Evolutionary conservation across 306 rosid genomes (phyloP).

Genomic region (Lathyrus oleraceus): DNA sequence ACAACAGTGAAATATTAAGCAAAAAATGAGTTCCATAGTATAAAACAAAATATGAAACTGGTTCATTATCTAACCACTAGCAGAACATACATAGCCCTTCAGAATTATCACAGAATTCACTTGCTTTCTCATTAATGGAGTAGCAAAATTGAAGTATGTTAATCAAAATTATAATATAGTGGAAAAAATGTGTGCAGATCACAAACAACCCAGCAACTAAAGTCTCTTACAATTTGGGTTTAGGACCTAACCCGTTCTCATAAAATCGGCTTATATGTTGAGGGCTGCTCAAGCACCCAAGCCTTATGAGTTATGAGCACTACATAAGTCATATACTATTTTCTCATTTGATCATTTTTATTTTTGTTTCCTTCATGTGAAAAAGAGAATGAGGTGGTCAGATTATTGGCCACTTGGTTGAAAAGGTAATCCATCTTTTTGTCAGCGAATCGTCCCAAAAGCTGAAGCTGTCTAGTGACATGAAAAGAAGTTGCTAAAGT

Average conservation of each 20-base stretch:
- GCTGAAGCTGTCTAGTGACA: background rate
- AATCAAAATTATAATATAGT: background rate
- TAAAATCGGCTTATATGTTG: background rate
- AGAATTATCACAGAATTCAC: conserved; percentile 21
- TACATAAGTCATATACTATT: background rate
- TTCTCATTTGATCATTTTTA: background rate
- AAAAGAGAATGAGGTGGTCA: background rate
- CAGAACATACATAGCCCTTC: conserved; percentile 26
- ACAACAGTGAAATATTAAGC: conserved; percentile 34
- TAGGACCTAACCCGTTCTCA: background rate
- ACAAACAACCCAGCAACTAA: background rate
- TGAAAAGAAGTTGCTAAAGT: background rate
- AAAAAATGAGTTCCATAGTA: conserved; percentile 14
- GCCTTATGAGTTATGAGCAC: background rate
- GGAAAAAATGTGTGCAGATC: background rate
- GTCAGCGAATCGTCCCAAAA: background rate
- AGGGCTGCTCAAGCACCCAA: background rate
- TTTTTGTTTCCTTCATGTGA: background rate
- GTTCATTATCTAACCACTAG: conserved; percentile 7
- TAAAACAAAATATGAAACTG: conserved; percentile 11
- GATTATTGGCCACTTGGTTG: background rate
- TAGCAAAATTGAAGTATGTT: background rate
- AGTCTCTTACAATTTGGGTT: background rate
- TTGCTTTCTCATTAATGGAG: conserved; percentile 11
- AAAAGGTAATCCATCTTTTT: background rate